A percentile compares a stretch with the other conserved stretches of the same genome.
These are phyloP conservation scores for Penicillium pancosmium DNA, from an alignment of 495 filamentous ascomycete genomes.

Conservation along the genomic window DNA sequence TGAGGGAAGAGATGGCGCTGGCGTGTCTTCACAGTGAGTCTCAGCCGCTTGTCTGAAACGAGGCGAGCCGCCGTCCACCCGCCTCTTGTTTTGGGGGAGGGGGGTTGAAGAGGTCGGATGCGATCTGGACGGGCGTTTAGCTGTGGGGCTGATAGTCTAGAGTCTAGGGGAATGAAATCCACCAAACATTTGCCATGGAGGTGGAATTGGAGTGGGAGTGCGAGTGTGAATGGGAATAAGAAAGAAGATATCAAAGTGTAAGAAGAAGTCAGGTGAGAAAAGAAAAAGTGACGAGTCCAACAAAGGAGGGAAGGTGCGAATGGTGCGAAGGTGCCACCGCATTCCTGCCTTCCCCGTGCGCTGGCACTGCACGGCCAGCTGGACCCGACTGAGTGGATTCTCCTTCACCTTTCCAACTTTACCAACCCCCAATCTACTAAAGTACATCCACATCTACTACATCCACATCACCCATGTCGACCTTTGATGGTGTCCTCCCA, in stretches of 20 bases:
- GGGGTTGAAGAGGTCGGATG: background rate
- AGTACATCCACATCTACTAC: background rate
- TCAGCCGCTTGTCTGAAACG: slow-evolving; percentile 16
- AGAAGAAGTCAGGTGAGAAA: slow-evolving; percentile 8
- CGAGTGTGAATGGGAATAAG: slow-evolving; percentile 2
- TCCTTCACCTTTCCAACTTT: background rate
- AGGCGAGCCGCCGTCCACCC: slow-evolving; percentile 10
- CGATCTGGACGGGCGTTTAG: slow-evolving; percentile 7
- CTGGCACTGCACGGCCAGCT: slow-evolving; percentile 21
- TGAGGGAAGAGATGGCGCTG: slow-evolving; percentile 7
- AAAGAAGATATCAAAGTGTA: slow-evolving; percentile 9
- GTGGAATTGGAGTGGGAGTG: slow-evolving; percentile 6
- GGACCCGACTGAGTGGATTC: slow-evolving; percentile 7
- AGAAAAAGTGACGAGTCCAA: slow-evolving; percentile 10
- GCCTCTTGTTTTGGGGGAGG: slow-evolving; percentile 1
- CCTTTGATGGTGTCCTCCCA: slow-evolving; percentile 72
- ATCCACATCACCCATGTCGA: slow-evolving; percentile 61
- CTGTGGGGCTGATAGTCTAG: slow-evolving; percentile 12
- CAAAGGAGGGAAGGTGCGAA: slow-evolving; percentile 9
- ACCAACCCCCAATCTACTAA: background rate
- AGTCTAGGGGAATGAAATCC: background rate
- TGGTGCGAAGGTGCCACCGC: slow-evolving; percentile 24
- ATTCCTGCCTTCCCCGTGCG: slow-evolving; percentile 2
- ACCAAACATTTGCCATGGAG: too few species aligned
- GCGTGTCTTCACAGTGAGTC: background rate